phyloP scores from a whole-genome alignment of 768 basidiomycete species.

The Tephrocybe sp. region DNA sequence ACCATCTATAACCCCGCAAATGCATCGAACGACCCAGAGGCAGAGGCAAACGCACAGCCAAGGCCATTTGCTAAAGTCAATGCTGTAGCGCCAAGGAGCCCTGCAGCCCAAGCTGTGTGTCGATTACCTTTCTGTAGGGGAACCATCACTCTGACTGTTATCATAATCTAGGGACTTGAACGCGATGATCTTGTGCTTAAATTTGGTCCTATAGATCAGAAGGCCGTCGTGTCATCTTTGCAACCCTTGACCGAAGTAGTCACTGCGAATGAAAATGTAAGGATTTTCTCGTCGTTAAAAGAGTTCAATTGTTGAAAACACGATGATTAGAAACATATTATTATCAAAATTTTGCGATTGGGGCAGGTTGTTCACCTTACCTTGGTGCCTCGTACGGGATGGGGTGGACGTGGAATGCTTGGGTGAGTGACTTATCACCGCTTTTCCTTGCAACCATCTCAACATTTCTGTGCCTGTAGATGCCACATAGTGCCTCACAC shows the following conservation, averaged over 20 bases:
- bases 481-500: constrained; percentile 62
- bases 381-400: constrained; percentile 71
- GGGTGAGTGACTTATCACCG: constrained; percentile 71
- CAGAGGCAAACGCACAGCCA: constrained; percentile 13
- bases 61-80: constrained; percentile 81
- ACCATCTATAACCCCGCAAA: constrained; percentile 57
- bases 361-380: constrained; percentile 45
- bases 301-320: not conserved
- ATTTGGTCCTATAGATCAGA: constrained; percentile 64
- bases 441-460: too few species aligned
- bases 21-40: constrained; percentile 20
- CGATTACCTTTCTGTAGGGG: not conserved
- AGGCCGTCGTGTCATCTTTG: constrained; percentile 52
- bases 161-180: constrained; percentile 53
- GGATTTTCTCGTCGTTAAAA: constrained; percentile 24
- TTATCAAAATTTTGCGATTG: constrained; percentile 57
- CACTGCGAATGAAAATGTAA: constrained; percentile 73
- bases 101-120: constrained; percentile 77
- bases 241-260: constrained; percentile 77
- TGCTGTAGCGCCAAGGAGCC: constrained; percentile 76
- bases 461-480: constrained; percentile 27
- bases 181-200: constrained; percentile 71
- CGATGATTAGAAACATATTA: constrained; percentile 52
- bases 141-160: not conserved
- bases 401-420: constrained; percentile 86